Conservation (phyloP, 108 stramenopile species). For the Epipyxis sp. region DNA sequence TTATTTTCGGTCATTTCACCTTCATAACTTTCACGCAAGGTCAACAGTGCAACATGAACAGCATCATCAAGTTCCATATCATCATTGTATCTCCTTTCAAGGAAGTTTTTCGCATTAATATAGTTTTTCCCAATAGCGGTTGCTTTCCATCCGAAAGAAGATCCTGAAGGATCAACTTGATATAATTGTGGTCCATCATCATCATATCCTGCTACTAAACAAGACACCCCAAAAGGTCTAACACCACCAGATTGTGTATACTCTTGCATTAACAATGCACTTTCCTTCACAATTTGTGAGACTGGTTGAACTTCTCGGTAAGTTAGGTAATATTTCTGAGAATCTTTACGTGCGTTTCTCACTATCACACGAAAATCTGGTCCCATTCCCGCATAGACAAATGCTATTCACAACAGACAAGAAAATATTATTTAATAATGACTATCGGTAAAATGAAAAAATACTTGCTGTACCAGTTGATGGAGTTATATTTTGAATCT, state of each 20-base stretch:
- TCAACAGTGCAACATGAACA: slow-evolving; percentile 94
- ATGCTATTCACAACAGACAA: slow-evolving; percentile 64
- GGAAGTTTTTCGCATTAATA: slow-evolving; percentile 93
- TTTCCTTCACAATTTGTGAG: slow-evolving; percentile 80
- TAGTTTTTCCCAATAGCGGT: slow-evolving; percentile 98
- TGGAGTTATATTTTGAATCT: slow-evolving; percentile 83
- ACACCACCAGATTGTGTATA: slow-evolving; percentile 88
- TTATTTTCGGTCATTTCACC: slow-evolving; percentile 98
- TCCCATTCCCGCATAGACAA: slow-evolving; percentile 95
- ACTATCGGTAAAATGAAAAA: not conserved
- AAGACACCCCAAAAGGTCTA: slow-evolving; percentile 89
- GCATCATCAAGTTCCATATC: slow-evolving; percentile 99
- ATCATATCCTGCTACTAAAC: slow-evolving; percentile 91
- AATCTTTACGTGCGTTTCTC: slow-evolving; percentile 83
- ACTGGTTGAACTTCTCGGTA: slow-evolving; percentile 84
- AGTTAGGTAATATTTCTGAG: slow-evolving; percentile 80
- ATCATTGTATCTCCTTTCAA: slow-evolving; percentile 90
- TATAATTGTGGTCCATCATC: slow-evolving; percentile 85
- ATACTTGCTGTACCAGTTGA: slow-evolving; percentile 35
- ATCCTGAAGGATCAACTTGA: slow-evolving; percentile 92
- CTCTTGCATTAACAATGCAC: slow-evolving; percentile 97
- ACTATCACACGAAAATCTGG: slow-evolving; percentile 98
- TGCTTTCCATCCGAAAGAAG: slow-evolving; percentile 99
- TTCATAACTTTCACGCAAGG: slow-evolving; percentile 96
- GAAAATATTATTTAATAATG: not conserved